Percentiles rank a stretch among this genome's conserved stretches.
Evolutionary conservation across 306 rosid species (phyloP).

Genomic region (Trifolium pratense): DNA sequence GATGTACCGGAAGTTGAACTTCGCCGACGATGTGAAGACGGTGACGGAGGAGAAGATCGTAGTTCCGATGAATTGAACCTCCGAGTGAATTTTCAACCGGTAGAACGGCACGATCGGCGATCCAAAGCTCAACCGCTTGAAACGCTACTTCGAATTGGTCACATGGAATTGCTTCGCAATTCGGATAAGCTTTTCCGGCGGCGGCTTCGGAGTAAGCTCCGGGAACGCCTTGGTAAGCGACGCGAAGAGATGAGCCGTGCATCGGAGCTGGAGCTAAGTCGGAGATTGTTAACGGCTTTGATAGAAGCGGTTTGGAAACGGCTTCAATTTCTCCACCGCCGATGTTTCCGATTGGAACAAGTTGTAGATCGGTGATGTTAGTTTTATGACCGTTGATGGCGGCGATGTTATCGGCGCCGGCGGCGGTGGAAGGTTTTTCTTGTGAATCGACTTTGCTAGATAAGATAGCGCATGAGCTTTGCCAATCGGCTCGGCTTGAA

Average conservation of each 20-base stretch:
- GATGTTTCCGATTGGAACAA: constrained; percentile 66
- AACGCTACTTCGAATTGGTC: constrained; percentile 98
- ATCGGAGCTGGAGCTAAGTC: constrained; percentile 95
- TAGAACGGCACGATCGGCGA: constrained; percentile 90
- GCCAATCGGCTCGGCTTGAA: constrained; percentile 78
- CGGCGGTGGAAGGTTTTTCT: constrained; percentile 51
- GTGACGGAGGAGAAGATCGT: constrained; percentile 96
- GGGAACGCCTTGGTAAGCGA: constrained; percentile 95
- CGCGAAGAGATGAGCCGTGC: constrained; percentile 91
- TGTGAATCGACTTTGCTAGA: constrained; percentile 74
- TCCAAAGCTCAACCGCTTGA: constrained; percentile 96
- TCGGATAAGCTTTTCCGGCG: constrained; percentile 90
- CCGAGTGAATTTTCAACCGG: constrained; percentile 95
- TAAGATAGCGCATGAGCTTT: constrained; percentile 87
- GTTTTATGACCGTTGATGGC: constrained; percentile 79
- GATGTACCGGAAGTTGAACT: constrained; percentile 90
- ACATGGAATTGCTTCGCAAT: constrained; percentile 95
- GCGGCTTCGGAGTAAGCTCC: constrained; percentile 99
- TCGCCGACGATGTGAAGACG: constrained; percentile 98
- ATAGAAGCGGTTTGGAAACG: constrained; percentile 44
- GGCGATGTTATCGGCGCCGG: constrained; percentile 39
- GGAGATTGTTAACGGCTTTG: constrained; percentile 77
- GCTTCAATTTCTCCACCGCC: neutral
- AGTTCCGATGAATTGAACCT: constrained; percentile 92
- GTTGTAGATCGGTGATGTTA: constrained; percentile 55